A percentile compares a stretch with the other conserved stretches of the same genome.
These are phyloP conservation scores for Pythium sukuiense DNA, from an alignment of 352 stramenopile genomes.

Conservation along the genomic window DNA sequence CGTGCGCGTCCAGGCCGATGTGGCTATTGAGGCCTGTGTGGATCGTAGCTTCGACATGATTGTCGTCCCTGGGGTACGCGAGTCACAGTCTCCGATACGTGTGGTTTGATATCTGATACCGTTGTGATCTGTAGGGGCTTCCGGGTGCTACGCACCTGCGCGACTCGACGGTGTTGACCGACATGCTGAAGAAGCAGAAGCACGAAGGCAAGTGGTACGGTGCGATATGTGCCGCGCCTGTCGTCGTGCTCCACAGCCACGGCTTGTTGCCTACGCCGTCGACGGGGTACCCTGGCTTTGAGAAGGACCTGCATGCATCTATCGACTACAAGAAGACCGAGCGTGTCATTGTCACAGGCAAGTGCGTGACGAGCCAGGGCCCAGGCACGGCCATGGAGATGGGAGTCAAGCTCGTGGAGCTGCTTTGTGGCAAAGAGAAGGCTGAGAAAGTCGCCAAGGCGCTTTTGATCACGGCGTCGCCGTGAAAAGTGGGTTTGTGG, in stretches of 20 bases:
- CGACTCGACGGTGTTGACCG: slow-evolving; percentile 57
- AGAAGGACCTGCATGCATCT: slow-evolving; percentile 54
- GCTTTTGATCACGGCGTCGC: slow-evolving; percentile 38
- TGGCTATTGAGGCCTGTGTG: slow-evolving; percentile 60
- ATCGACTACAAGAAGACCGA: slow-evolving; percentile 45
- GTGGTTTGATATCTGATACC: background rate
- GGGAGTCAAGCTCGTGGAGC: slow-evolving; percentile 78
- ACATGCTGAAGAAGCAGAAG: slow-evolving; percentile 67
- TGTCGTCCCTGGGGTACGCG: slow-evolving; percentile 57
- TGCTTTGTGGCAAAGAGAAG: slow-evolving; percentile 65
- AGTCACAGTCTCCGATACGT: background rate
- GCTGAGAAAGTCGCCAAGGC: slow-evolving; percentile 59
- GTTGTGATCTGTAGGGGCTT: slow-evolving; percentile 41
- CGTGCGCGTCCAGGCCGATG: slow-evolving; percentile 66
- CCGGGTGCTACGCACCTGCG: slow-evolving; percentile 67
- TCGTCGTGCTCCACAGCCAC: slow-evolving; percentile 66
- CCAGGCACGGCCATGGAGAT: slow-evolving; percentile 82
- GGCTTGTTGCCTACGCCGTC: slow-evolving; percentile 48
- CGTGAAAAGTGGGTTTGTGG: slow-evolving; percentile 1
- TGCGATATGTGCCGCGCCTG: slow-evolving; percentile 76
- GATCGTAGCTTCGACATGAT: slow-evolving; percentile 65
- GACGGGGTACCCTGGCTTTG: slow-evolving; percentile 73
- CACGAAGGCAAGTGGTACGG: slow-evolving; percentile 63
- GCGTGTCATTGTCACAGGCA: slow-evolving; percentile 64
- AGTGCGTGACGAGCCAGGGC: slow-evolving; percentile 79